Evolutionary conservation across 2,329 filamentous ascomycete genomes (phyloP).

Genomic region (Bipolaris oryzae): DNA sequence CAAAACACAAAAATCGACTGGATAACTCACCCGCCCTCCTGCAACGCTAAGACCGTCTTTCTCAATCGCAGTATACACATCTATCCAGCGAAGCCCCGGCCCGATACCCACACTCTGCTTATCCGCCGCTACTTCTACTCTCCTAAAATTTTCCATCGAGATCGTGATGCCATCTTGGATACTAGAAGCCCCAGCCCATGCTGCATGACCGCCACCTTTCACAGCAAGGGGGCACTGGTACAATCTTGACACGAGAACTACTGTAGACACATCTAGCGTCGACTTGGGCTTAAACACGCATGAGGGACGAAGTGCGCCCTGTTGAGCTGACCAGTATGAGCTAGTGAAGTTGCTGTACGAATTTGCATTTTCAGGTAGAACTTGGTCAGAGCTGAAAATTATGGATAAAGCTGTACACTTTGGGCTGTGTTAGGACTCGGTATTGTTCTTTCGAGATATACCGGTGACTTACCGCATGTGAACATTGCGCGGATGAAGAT

Average conservation of each 20-base stretch:
- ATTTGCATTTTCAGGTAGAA: slow-evolving; percentile 7
- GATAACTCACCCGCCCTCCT: slow-evolving; percentile 27
- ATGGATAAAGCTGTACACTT: slow-evolving; percentile 25
- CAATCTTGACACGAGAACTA: slow-evolving; percentile 19
- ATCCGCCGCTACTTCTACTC: slow-evolving; percentile 30
- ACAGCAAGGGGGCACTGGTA: slow-evolving; percentile 48
- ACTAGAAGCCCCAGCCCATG: slow-evolving; percentile 48
- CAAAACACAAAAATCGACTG: too few species aligned
- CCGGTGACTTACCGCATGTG: background rate
- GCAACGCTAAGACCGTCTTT: slow-evolving; percentile 27
- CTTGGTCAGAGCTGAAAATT: slow-evolving; percentile 20
- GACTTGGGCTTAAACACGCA: slow-evolving; percentile 30
- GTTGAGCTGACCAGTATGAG: slow-evolving; percentile 35
- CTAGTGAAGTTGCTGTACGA: slow-evolving; percentile 15
- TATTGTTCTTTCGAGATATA: background rate
- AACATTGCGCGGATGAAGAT: background rate
- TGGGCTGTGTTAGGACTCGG: background rate
- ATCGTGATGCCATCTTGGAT: slow-evolving; percentile 53
- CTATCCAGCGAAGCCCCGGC: slow-evolving; percentile 38
- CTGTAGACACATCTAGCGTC: slow-evolving; percentile 17
- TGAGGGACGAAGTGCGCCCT: slow-evolving; percentile 24
- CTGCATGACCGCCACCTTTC: slow-evolving; percentile 52
- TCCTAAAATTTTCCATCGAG: slow-evolving; percentile 44
- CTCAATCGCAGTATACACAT: slow-evolving; percentile 35
- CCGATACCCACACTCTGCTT: slow-evolving; percentile 30